These are phyloP conservation scores for Gossypium arboreum DNA, from an alignment of 345 rosid species.

Conservation along the genomic window DNA sequence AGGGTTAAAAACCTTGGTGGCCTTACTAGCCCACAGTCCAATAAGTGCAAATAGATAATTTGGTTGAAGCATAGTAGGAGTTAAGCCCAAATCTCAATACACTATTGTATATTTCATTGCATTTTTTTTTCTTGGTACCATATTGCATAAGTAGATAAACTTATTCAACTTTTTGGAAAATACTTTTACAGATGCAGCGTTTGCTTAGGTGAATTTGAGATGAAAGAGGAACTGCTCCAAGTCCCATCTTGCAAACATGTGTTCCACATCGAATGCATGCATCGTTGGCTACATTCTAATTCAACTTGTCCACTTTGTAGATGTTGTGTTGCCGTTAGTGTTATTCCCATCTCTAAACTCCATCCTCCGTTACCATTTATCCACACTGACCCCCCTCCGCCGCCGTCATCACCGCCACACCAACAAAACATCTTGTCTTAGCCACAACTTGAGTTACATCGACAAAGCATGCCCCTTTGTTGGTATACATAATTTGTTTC, in stretches of 20 bases:
- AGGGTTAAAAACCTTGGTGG: not conserved
- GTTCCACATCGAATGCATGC: constrained; percentile 82
- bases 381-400: too few species aligned
- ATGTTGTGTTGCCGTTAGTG: constrained; percentile 31
- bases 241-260: constrained; percentile 85
- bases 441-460: not conserved
- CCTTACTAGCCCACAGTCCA: not conserved
- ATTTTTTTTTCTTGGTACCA: not conserved
- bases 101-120: not conserved
- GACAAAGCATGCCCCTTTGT: too few species aligned
- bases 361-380: not conserved
- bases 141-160: not conserved
- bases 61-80: not conserved
- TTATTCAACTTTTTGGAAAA: not conserved
- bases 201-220: constrained; percentile 86
- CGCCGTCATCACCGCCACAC: not conserved
- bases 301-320: constrained; percentile 93
- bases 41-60: not conserved
- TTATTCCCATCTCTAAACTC: constrained; percentile 23
- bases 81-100: not conserved
- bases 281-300: constrained; percentile 76
- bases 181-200: constrained; percentile 66
- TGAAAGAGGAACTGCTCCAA: constrained; percentile 79
- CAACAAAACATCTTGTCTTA: not conserved
- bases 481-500: not conserved